phyloP scores from a whole-genome alignment of 176 grass and related monocot species.

The Elymus sibiricus region DNA sequence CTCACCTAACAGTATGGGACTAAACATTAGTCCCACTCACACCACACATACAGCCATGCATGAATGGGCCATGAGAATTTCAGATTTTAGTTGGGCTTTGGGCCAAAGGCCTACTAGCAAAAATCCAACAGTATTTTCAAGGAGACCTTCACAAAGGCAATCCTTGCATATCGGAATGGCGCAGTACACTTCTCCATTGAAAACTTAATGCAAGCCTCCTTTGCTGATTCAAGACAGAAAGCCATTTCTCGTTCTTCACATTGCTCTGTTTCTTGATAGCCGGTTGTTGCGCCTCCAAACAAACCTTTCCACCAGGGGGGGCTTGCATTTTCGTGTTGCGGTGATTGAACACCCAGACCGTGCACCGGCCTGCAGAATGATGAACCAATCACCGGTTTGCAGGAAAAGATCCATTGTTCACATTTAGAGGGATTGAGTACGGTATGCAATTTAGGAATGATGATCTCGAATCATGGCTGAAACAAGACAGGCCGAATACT shows the following conservation, averaged over 20 bases:
- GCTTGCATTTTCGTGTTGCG: conserved; percentile 70
- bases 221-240: neutral
- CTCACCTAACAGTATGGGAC: no score
- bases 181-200: neutral
- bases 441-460: neutral
- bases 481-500: no score
- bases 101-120: no score
- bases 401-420: neutral
- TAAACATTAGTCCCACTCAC: no score
- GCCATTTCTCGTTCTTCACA: neutral
- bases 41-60: no score
- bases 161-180: neutral
- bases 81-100: no score
- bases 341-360: conserved; percentile 69
- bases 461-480: no score
- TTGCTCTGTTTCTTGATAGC: neutral
- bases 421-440: neutral
- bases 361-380: conserved; percentile 53
- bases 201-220: neutral
- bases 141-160: conserved; percentile 1
- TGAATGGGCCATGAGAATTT: no score
- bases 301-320: conserved; percentile 79
- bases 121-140: conserved; percentile 38
- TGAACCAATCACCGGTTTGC: neutral
- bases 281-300: conserved; percentile 26